Evolutionary conservation across 805 yeast species (phyloP), one percentile per base, ranked within the genome.

Genomic region (Pichia paraexigua): DNA sequence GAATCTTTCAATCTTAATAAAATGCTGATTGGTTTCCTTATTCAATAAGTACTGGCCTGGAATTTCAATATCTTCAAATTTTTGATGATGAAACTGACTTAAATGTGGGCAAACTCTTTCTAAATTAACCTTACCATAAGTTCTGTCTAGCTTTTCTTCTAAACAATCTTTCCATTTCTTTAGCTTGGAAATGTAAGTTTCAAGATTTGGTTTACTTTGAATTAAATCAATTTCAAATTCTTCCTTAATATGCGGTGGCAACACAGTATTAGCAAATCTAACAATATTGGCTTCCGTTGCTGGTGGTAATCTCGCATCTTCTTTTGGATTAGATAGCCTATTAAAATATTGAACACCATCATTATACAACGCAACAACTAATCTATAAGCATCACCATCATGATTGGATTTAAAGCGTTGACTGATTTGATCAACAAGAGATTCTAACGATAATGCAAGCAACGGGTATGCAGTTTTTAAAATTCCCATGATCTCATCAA

Each of bases 71-170:
- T 94, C 99, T 66, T 94, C 99, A 64, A 94, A 94, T 69, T 90
- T 92, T 66, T 94, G 98, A 66, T 94, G 96, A 69, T 94, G 99
- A 80, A 95, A 94, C 64, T 91, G 97, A 64, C 95, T 85, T 66
- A 94, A 74, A 60, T 92, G 98, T 17, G 98, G 97, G 61, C 97
- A 90, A 56, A 94, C 75, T 52, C 90, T 82, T 68, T 94, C 99
- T 56, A 94, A 69, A 59, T 90, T 86, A 47, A 90, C 86, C 59
- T 80, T 79, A 28, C 83, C 79, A 51, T 89, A 84, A 53, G 95
- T 78, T 57, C 96, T 77, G 65, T 94, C 98, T 54, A 94, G 75
- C 63, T 87, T 90, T 60, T 87, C 96, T 65, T 94, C 98, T 53
- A 94, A 73, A 44, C 97, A 75, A 58, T 90, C 91, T 58, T 97